Percentiles rank a stretch among this genome's conserved stretches.
phyloP scores from a whole-genome alignment of 2,329 filamentous ascomycete genomes.

The Fusarium ambrosium region DNA sequence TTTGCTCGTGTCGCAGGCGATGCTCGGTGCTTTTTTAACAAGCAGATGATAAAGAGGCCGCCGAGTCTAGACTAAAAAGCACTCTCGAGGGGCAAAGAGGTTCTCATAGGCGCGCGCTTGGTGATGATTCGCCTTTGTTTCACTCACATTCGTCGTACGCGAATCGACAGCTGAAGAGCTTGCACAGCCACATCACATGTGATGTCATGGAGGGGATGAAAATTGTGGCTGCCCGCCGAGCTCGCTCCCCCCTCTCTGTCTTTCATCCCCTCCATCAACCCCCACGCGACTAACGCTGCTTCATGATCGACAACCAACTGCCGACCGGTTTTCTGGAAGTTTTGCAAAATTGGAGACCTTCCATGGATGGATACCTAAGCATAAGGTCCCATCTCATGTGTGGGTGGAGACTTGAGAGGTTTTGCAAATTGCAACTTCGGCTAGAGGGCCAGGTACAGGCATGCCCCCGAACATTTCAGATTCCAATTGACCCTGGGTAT shows the following conservation, averaged over 20 bases:
- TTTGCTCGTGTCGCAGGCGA: conserved; percentile 5
- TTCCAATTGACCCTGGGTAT: conserved; percentile 41
- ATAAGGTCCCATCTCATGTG: conserved; percentile 7
- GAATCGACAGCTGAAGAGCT: conserved; percentile 31
- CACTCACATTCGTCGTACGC: conserved; percentile 24
- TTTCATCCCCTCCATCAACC: conserved; percentile 32
- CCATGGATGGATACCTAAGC: not conserved
- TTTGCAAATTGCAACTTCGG: conserved; percentile 21
- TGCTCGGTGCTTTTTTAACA: conserved; percentile 26
- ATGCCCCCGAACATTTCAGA: conserved; percentile 4
- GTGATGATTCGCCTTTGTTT: conserved; percentile 41
- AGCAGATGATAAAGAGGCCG: conserved; percentile 35
- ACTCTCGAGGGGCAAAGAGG: conserved; percentile 16
- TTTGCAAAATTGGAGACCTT: conserved; percentile 29
- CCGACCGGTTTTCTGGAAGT: conserved; percentile 4
- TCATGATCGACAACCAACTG: conserved; percentile 40
- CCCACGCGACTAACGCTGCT: conserved; percentile 11
- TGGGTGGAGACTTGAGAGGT: conserved; percentile 4
- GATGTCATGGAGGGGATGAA: conserved; percentile 48
- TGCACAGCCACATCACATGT: conserved; percentile 52
- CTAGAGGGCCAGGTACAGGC: conserved; percentile 3
- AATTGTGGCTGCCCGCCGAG: conserved; percentile 4
- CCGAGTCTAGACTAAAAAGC: conserved; percentile 15
- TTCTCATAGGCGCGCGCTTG: conserved; percentile 45
- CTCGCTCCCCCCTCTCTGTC: conserved; percentile 24